Evolutionary conservation across 495 filamentous ascomycete genomes (phyloP).

Genomic region (Aspergillus baeticus): DNA sequence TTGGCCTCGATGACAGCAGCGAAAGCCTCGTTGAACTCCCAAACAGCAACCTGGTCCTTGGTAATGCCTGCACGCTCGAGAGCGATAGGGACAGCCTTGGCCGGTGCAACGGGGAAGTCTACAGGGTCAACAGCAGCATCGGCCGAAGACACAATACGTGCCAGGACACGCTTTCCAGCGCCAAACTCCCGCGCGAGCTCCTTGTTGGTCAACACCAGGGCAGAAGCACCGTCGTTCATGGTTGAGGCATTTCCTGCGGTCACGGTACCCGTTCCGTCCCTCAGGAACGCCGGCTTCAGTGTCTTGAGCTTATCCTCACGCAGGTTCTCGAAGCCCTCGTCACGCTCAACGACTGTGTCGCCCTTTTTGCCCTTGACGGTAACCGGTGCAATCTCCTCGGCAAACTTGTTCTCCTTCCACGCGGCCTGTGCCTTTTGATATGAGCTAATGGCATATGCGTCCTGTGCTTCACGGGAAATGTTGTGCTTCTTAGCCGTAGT

Average conservation of each 20-base stretch:
- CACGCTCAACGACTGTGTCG: constrained; percentile 70
- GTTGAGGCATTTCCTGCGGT: constrained; percentile 92
- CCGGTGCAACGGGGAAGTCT: constrained; percentile 92
- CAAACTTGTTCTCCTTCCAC: constrained; percentile 78
- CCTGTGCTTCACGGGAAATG: constrained; percentile 80
- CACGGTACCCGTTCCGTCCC: constrained; percentile 81
- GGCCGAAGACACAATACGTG: constrained; percentile 78
- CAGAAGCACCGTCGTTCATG: constrained; percentile 91
- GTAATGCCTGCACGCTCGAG: constrained; percentile 83
- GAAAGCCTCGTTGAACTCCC: constrained; percentile 99
- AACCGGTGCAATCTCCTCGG: constrained; percentile 83
- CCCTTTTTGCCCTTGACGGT: constrained; percentile 83
- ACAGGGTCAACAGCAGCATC: constrained; percentile 93
- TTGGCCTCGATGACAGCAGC: constrained; percentile 95
- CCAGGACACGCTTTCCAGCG: constrained; percentile 68
- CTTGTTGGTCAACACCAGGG: constrained; percentile 79
- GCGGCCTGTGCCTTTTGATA: constrained; percentile 86
- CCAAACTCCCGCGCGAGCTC: constrained; percentile 76
- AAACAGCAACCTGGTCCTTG: constrained; percentile 83
- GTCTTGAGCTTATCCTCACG: constrained; percentile 80
- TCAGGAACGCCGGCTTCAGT: constrained; percentile 87
- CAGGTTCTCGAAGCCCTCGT: constrained; percentile 85
- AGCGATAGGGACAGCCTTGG: constrained; percentile 90
- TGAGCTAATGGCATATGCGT: constrained; percentile 82
- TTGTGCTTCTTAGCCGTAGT: constrained; percentile 84